Conservation (phyloP, 306 rosid genomes). For the Dryas drummondii region DNA sequence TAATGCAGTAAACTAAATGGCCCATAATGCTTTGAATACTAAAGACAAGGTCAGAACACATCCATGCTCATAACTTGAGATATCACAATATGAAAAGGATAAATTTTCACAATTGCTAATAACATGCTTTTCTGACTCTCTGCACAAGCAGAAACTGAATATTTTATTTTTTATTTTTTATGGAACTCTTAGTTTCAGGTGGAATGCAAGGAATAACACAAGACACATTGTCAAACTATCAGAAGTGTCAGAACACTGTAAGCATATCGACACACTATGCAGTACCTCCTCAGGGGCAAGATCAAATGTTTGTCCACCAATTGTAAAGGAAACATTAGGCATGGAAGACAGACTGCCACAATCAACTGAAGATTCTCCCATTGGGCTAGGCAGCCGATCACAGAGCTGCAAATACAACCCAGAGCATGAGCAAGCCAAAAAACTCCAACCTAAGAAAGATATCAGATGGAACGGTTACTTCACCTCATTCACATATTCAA, state of each 20-base stretch:
- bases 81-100: neutral
- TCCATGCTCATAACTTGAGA: neutral
- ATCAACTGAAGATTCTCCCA: constrained; percentile 70
- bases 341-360: constrained; percentile 53
- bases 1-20: neutral
- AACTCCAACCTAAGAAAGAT: neutral
- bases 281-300: constrained; percentile 59
- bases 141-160: no score
- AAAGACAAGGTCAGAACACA: neutral
- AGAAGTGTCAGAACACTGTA: neutral
- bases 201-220: neutral
- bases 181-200: no score
- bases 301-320: constrained; percentile 59
- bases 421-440: constrained; percentile 17
- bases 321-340: constrained; percentile 56
- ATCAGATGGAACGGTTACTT: constrained; percentile 4
- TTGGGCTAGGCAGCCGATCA: constrained; percentile 65
- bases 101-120: neutral
- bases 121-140: neutral
- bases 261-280: neutral
- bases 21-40: neutral
- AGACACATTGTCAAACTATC: neutral
- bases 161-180: no score
- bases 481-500: constrained; percentile 57
- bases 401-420: constrained; percentile 50